These are phyloP conservation scores for Hepatocystis sp. DNA, from an alignment of 169 alveolate genomes.

Conservation along the genomic window DNA sequence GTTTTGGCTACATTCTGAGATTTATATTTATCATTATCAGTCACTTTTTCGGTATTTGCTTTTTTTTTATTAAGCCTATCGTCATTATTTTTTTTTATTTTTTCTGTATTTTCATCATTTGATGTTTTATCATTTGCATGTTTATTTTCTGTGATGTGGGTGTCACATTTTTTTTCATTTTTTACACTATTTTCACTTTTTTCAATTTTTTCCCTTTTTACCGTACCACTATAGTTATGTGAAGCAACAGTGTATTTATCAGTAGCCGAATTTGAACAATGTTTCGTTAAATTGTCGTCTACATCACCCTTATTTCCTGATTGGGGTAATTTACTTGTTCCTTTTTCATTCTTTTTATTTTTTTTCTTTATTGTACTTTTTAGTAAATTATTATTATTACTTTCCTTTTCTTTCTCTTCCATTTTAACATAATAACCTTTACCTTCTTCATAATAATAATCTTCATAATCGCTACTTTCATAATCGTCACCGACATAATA, in stretches of 20 bases:
- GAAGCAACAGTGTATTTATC: too few relatives aligned
- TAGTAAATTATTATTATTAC: neutral
- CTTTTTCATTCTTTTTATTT: neutral
- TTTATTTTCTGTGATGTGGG: too few relatives aligned
- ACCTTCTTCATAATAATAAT: neutral
- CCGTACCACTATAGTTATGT: neutral
- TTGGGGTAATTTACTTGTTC: conserved; percentile 16
- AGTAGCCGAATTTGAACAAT: too few relatives aligned
- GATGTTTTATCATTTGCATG: neutral
- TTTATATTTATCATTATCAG: too few relatives aligned
- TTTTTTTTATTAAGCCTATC: conserved; percentile 15
- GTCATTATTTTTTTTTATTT: neutral
- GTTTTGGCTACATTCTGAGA: neutral
- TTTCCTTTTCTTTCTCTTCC: neutral
- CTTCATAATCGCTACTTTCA: too few relatives aligned
- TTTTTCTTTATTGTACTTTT: neutral
- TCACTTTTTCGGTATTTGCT: too few relatives aligned
- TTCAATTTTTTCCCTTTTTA: conserved; percentile 6
- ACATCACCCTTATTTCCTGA: conserved; percentile 9
- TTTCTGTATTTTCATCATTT: neutral
- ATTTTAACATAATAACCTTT: neutral
- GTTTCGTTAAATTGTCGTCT: too few relatives aligned
- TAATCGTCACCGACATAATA: too few relatives aligned
- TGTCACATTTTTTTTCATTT: too few relatives aligned
- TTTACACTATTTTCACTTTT: too few relatives aligned